Conservation (phyloP, 108 stramenopile genomes). For the Parietichytrium sp. region DNA sequence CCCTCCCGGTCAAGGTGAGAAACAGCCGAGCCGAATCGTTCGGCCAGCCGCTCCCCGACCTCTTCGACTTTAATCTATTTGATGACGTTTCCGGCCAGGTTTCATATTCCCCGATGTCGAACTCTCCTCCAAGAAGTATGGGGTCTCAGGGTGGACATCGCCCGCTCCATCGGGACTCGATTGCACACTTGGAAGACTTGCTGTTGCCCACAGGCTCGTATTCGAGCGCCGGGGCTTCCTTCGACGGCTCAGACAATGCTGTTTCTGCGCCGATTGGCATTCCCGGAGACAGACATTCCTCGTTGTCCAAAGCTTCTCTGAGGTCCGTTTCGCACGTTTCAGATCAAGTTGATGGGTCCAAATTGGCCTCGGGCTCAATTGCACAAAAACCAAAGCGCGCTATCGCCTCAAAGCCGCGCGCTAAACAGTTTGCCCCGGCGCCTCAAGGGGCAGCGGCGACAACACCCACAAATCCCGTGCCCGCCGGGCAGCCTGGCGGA, state of each 20-base stretch:
- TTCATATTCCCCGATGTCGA: slow-evolving; percentile 19
- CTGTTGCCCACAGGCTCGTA: background rate
- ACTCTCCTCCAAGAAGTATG: slow-evolving; percentile 13
- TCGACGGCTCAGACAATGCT: background rate
- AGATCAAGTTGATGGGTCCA: too few species aligned
- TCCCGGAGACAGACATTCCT: too few species aligned
- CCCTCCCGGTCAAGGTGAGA: too few species aligned
- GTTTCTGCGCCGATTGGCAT: slow-evolving; percentile 36
- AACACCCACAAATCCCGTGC: too few species aligned
- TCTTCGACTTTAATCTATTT: slow-evolving; percentile 6
- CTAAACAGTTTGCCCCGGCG: too few species aligned
- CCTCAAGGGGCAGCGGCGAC: too few species aligned
- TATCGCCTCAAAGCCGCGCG: too few species aligned
- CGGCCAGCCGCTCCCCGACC: slow-evolving; percentile 18
- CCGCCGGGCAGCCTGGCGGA: too few species aligned
- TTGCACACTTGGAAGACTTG: background rate
- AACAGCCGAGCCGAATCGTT: background rate
- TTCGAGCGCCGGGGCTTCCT: background rate
- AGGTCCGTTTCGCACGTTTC: too few species aligned
- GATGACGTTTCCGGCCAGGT: background rate
- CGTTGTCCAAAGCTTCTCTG: too few species aligned
- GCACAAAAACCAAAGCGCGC: too few species aligned
- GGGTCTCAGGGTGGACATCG: slow-evolving; percentile 13
- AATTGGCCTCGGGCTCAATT: too few species aligned
- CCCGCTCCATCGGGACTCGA: slow-evolving; percentile 26